These are phyloP conservation scores for Calonectria henricotiae DNA, from an alignment of 2,329 filamentous ascomycete genomes.

Conservation along the genomic window DNA sequence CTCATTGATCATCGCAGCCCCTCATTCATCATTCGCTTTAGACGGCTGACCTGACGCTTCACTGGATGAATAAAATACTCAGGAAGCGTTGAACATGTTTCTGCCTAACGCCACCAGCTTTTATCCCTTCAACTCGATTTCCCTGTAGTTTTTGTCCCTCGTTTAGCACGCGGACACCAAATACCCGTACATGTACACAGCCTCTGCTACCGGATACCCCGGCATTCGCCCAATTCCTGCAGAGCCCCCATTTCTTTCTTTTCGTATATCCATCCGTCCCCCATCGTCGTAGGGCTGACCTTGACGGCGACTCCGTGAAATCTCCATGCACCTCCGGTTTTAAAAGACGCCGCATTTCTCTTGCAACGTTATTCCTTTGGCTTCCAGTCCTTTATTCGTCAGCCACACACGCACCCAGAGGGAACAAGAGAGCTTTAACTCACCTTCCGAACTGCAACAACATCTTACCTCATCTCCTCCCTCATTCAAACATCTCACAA, in stretches of 20 bases:
- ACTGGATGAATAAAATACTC: not conserved
- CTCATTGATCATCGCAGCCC: not conserved
- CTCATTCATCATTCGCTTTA: too few species aligned
- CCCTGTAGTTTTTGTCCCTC: not conserved
- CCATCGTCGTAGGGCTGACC: slow-evolving; percentile 34
- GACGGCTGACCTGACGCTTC: not conserved
- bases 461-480: not conserved
- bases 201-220: slow-evolving; percentile 29
- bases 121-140: not conserved
- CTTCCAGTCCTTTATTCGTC: slow-evolving; percentile 13
- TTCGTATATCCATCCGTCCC: slow-evolving; percentile 18
- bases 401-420: not conserved
- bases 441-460: not conserved
- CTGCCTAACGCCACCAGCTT: slow-evolving; percentile 17
- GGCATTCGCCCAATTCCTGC: slow-evolving; percentile 19
- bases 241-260: slow-evolving; percentile 32
- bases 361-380: not conserved
- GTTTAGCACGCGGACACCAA: not conserved
- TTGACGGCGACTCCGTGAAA: slow-evolving; percentile 35
- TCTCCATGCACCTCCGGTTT: not conserved
- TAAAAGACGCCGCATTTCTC: slow-evolving; percentile 21
- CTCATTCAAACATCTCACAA: not conserved
- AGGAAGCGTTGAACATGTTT: not conserved
- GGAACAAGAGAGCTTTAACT: not conserved
- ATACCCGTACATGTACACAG: slow-evolving; percentile 26